Base-by-base conservation (phyloP, 345 rosid species). In the Conringia planisiliqua region DNA sequence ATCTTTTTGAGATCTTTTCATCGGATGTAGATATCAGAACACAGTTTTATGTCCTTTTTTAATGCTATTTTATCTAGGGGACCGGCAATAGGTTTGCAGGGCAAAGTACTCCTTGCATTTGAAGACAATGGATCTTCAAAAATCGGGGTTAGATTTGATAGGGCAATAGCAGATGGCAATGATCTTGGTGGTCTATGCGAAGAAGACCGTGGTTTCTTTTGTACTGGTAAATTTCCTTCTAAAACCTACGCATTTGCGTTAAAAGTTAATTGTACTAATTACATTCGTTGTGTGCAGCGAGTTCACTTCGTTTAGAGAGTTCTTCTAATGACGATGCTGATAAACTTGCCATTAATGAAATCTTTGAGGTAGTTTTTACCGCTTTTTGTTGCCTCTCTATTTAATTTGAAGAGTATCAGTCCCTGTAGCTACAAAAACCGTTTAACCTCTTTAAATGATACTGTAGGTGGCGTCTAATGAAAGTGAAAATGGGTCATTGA, bases 71-170 rank as follows among this genome's bases (percentile, higher is more conserved):
- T 14, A 38, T 71, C 54, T 64, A 95, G 97, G 90, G 97, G 97
- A 44, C 99, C 99, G 0, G 17, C 85, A 1, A 29, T 68, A 77
- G 97, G 97, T 33, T 86, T 78, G 73, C 88, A 93, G 59, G 99
- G 99, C 22, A 89, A 83, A 88, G 97, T 95, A 60, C 80, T 91
- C 68, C 97, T 92, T 77, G 82, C 97, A 10, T 91, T 92, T 83
- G 97, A 90, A 89, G 93, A 85, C 70, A 95, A 92, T 66, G 87
- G 81, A 60, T 83, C 84, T 75, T 93, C 97, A 43, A 95, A 95
- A 74, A 73, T 95, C 73, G 97, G 99, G 30, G 97, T 95, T 65
- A 90, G 97, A 78, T 95, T 95, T 83, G 97, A 95, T 86, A 90
- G 65, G 61, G 54, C 88, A 18, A 83, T 95, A 58, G 83, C 82